phyloP scores from a whole-genome alignment of 176 grass and related monocot genomes.

The Otatea glauca region DNA sequence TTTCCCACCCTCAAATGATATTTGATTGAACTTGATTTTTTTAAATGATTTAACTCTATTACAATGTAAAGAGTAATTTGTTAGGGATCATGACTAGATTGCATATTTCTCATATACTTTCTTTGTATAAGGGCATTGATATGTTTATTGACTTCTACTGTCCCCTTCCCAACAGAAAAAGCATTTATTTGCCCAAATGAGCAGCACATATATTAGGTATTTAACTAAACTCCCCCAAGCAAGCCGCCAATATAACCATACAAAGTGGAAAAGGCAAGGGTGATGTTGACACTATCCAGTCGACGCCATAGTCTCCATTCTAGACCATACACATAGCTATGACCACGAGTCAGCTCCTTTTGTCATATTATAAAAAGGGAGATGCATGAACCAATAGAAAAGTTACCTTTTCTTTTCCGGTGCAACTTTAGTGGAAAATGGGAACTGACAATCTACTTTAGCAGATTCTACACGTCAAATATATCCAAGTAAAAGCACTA shows the following conservation, averaged over 20 bases:
- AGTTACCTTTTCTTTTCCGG: constrained; percentile 36
- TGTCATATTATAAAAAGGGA: neutral
- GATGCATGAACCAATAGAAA: constrained; percentile 40
- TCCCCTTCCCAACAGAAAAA: too few species aligned
- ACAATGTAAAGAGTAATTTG: too few species aligned
- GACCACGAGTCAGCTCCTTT: constrained; percentile 33
- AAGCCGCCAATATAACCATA: constrained; percentile 24
- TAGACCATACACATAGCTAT: constrained; percentile 47
- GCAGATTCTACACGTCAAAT: constrained; percentile 49
- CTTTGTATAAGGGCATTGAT: too few species aligned
- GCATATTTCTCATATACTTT: too few species aligned
- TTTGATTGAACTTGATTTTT: neutral
- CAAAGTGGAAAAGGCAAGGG: constrained; percentile 36
- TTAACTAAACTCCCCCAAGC: constrained; percentile 18
- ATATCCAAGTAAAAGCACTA: constrained; percentile 2
- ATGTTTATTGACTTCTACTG: too few species aligned
- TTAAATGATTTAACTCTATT: too few species aligned
- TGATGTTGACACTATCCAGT: constrained; percentile 34
- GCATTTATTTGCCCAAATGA: neutral
- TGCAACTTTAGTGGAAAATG: constrained; percentile 36
- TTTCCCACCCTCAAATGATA: neutral
- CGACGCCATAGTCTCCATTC: constrained; percentile 29
- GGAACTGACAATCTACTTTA: constrained; percentile 22
- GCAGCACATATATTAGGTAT: neutral
- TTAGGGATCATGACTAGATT: too few species aligned